Evolutionary conservation across 768 basidiomycete genomes (phyloP), one percentile per base, ranked within the genome.

Genomic region (Russula virescens): DNA sequence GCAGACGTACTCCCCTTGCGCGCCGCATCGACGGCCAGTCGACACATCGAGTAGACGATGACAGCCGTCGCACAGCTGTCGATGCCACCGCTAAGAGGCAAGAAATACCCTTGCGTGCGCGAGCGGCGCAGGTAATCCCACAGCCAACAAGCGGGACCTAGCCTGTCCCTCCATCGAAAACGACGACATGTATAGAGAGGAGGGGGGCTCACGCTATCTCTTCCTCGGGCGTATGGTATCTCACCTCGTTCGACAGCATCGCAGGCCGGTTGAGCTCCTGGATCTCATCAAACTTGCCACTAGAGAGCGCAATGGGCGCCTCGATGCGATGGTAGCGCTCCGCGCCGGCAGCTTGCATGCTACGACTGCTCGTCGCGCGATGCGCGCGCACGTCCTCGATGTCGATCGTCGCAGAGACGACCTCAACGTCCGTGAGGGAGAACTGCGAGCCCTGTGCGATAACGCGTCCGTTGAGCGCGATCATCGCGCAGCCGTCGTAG

Each of bases 111-210:
- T 66, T 94, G 91, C 0, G 89, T 93, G 10, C 91, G 80, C 6
- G 96, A 98, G 48, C 97, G 85, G 42, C 97, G 83, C 34, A 99
- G 84, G 71, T 98, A 99, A 72, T 99, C 97, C 97, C 97, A 99
- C n/a, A 99, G 79, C 97, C 97, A 99, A 71, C 97, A 98, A 18
- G 96, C 97, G 8, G 97, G 97, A 5, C 97, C 97, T 2, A 98
- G 78, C 2, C 96, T 98, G 65, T 28, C 50, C 13, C 6, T 19
- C n/a, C 51, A 38, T 38, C 13, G 13, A 5, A 38, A 11, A 38
- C 2, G 13, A 38, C 38, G 13, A 38, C 2, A 14, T 38, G 38
- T 38, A 38, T 7, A 14, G 38, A 38, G 38, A 38, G 38, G 38
- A 11, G 38, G 8, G 18, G 2, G 42, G 52, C 45, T 23, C 70